phyloP scores from a whole-genome alignment of 257 asterid genomes.

The Cynanchum wilfordii region DNA sequence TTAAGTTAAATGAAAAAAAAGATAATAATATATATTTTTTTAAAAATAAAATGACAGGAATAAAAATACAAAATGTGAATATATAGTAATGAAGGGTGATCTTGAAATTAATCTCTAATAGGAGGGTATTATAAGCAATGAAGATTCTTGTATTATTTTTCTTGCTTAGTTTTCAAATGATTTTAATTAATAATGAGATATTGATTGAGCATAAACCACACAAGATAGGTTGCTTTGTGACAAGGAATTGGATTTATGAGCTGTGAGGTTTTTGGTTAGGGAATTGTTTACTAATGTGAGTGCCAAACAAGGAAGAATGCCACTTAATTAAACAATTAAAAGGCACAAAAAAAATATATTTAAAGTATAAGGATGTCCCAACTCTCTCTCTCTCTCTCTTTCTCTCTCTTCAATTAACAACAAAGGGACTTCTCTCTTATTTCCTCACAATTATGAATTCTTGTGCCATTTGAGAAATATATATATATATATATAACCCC shows the following conservation, averaged over 20 bases:
- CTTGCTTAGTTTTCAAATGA: constrained; percentile 2
- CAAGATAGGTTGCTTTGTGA: constrained; percentile 6
- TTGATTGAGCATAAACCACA: background rate
- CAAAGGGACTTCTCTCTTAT: background rate
- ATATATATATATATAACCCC: too few species aligned
- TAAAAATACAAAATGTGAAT: too few species aligned
- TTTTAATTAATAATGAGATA: background rate
- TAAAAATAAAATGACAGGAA: too few species aligned
- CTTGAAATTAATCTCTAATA: background rate
- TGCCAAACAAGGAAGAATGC: constrained; percentile 7
- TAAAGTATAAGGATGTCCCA: constrained; percentile 2
- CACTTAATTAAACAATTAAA: constrained; percentile 1
- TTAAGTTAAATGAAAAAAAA: too few species aligned
- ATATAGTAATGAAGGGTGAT: background rate
- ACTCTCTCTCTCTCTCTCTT: background rate
- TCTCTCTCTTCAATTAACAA: background rate
- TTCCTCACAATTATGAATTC: background rate
- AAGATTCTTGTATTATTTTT: background rate
- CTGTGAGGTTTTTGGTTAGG: constrained; percentile 6
- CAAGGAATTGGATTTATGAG: constrained; percentile 11
- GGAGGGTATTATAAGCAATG: background rate
- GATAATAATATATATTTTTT: too few species aligned
- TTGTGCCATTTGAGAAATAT: background rate
- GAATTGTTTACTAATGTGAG: constrained; percentile 8
- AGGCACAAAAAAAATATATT: background rate